Base-by-base conservation (phyloP, 495 filamentous ascomycete species). In the Thozetella sp. region DNA sequence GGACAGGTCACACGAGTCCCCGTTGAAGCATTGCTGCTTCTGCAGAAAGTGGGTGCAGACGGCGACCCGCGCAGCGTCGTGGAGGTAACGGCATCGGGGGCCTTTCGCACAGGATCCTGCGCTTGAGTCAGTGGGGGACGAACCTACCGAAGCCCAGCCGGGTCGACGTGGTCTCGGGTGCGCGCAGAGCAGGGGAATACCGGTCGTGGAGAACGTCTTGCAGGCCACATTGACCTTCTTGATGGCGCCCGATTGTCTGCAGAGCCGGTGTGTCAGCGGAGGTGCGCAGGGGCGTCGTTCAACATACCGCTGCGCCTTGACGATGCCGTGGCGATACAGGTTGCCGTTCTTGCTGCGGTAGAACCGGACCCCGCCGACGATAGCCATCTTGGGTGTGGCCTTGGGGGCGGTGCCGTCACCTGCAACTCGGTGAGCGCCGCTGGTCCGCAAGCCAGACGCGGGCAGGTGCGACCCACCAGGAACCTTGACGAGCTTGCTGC, bases 321-420 rank as follows among this genome's bases (percentile, higher is more conserved):
- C 79, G 54, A 90, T 75, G 25, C 88, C 88, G 61, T 87, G 80
- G 51, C 93, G 91, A 66, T 92, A 90, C 55, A 98, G 83, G 57
- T 98, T 98, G 55, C 94, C 94, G 64, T 89, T 90, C 71, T 95
- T 96, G 73, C 91, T 97, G 56, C 94, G 85, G 61, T 92, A 83
- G 72, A 97, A 98, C 43, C 83, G 86, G 57, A 97, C 92, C 53
- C 93, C 93, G 26, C 87, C 92, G 61, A 98, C 77, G 3, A 79
- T 79, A 25, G 91, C 84, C 70, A 82, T 82, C 73, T 93, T 97
- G 0, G 94, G 94, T 4, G 93, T 97, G 22, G 81, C 78, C 57
- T 82, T 86, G 59, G 84, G 83, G 46, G 82, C 78, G 70, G 86
- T 89, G 34, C 73, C 72, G 62, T 88, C 84, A 73, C 84, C 91